phyloP scores from a whole-genome alignment of 78 protist species.

The Speleostelium caveatum region DNA sequence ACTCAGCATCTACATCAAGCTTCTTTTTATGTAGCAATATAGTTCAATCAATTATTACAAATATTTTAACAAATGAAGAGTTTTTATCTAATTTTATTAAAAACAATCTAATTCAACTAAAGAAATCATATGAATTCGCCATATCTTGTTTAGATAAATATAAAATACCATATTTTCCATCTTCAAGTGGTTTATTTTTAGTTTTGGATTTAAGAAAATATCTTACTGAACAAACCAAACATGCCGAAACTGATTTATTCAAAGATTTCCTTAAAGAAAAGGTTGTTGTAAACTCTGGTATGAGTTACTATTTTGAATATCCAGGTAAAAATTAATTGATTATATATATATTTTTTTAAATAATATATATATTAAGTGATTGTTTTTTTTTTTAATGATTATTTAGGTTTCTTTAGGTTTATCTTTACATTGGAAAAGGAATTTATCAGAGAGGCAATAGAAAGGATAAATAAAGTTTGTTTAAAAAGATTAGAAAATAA shows the following conservation, averaged over 20 bases:
- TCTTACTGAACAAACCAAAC: background rate
- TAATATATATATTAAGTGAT: too few relatives aligned
- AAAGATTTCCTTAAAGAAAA: slow-evolving; percentile 2
- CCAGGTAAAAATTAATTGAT: too few relatives aligned
- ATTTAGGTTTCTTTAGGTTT: slow-evolving; percentile 44
- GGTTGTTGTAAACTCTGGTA: slow-evolving; percentile 44
- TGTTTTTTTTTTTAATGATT: too few relatives aligned
- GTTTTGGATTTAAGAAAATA: slow-evolving; percentile 27
- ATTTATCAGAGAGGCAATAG: background rate
- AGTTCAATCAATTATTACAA: slow-evolving; percentile 17
- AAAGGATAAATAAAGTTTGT: too few relatives aligned
- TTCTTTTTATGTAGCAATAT: slow-evolving; percentile 34
- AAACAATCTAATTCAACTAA: slow-evolving; percentile 3
- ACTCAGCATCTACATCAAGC: background rate
- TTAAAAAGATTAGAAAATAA: too few relatives aligned
- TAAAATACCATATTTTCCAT: slow-evolving; percentile 38
- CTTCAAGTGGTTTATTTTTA: slow-evolving; percentile 53
- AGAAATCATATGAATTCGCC: slow-evolving; percentile 3
- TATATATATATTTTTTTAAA: too few relatives aligned
- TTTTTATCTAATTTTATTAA: slow-evolving; percentile 16
- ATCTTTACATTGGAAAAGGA: slow-evolving; percentile 8
- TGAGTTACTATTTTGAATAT: background rate
- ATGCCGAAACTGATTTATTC: slow-evolving; percentile 22
- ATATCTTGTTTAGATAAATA: background rate
- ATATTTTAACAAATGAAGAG: slow-evolving; percentile 15